phyloP scores from a whole-genome alignment of 805 yeast genomes.

The Kodamaea hsintzibuensis region DNA sequence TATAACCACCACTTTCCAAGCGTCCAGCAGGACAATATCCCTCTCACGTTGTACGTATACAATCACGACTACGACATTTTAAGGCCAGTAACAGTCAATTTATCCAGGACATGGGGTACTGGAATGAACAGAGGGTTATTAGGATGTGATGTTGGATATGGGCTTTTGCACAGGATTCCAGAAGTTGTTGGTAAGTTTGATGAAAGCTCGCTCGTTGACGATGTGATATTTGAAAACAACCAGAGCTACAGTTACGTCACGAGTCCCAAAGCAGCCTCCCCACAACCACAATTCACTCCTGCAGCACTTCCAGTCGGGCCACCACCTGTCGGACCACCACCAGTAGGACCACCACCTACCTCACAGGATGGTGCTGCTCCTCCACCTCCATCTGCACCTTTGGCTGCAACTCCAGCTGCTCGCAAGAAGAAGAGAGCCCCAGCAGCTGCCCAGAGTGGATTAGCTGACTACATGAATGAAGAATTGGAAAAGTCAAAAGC shows the following conservation, averaged over 20 bases:
- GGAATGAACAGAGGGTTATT: conserved; percentile 67
- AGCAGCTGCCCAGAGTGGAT: conserved; percentile 22
- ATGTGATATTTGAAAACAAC: conserved; percentile 33
- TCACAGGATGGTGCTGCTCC: conserved; percentile 11
- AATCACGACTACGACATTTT: conserved; percentile 85
- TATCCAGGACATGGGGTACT: conserved; percentile 65
- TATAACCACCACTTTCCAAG: conserved; percentile 46
- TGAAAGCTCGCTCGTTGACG: conserved; percentile 29
- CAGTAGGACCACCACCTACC: conserved; percentile 8
- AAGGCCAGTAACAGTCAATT: conserved; percentile 79
- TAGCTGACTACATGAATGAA: conserved; percentile 44
- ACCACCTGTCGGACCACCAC: conserved; percentile 7
- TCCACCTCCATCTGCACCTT: conserved; percentile 15
- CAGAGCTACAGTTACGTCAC: conserved; percentile 20
- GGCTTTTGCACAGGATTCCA: conserved; percentile 84
- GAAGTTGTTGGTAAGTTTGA: conserved; percentile 57
- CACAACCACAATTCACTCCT: conserved; percentile 3
- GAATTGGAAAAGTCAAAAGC: conserved; percentile 43
- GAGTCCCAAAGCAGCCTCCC: conserved; percentile 8
- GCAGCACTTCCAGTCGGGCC: conserved; percentile 14
- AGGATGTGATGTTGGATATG: conserved; percentile 96
- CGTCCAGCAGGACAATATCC: conserved; percentile 35
- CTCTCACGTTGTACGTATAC: conserved; percentile 59
- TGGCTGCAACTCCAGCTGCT: conserved; percentile 17
- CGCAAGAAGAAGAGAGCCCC: conserved; percentile 31